These are phyloP conservation scores for Neurospora sp. DNA, from an alignment of 495 filamentous ascomycete genomes.

Conservation along the genomic window DNA sequence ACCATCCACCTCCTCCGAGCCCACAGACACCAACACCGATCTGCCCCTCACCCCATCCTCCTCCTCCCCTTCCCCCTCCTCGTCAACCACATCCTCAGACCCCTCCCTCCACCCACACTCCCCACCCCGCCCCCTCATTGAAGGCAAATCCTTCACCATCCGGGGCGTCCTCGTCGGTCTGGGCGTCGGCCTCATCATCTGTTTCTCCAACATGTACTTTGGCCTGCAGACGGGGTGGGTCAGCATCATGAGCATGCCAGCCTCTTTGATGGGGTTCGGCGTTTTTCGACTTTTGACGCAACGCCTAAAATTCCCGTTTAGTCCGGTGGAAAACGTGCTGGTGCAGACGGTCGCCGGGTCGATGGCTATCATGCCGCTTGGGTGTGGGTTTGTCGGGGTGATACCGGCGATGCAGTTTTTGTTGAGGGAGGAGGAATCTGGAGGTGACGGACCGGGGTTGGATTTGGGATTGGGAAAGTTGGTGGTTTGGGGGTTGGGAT, in stretches of 20 bases:
- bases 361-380: conserved; percentile 94
- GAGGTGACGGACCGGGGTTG: conserved; percentile 42
- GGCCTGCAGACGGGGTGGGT: conserved; percentile 95
- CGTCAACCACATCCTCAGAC: not conserved
- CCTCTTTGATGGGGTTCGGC: conserved; percentile 90
- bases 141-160: conserved; percentile 62
- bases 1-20: not conserved
- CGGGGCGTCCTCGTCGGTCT: conserved; percentile 75
- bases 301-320: conserved; percentile 66
- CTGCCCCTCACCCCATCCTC: not conserved
- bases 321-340: conserved; percentile 92
- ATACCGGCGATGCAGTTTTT: conserved; percentile 79
- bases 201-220: conserved; percentile 96
- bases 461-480: conserved; percentile 61
- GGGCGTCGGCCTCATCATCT: conserved; percentile 76
- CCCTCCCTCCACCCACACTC: not conserved
- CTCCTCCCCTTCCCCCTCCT: no score
- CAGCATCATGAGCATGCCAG: conserved; percentile 66
- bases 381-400: conserved; percentile 88
- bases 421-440: conserved; percentile 52
- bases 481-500: conserved; percentile 78
- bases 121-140: conserved; percentile 1
- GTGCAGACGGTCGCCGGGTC: conserved; percentile 93
- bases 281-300: conserved; percentile 70
- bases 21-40: not conserved